These are phyloP conservation scores for Lentinula raphanica DNA, from an alignment of 768 basidiomycete species.

Conservation along the genomic window DNA sequence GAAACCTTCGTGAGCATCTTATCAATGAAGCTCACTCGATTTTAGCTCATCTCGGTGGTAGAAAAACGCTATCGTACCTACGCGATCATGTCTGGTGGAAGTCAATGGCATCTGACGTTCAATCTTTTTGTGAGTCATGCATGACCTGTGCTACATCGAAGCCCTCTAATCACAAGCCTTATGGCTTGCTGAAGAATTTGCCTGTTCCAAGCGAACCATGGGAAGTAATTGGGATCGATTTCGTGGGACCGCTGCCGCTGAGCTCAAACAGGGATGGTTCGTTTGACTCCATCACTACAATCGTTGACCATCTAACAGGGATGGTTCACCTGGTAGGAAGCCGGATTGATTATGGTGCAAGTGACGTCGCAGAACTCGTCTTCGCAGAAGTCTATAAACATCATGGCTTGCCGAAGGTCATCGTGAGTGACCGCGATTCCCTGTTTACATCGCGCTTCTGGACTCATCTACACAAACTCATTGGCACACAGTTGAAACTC, in stretches of 20 bases:
- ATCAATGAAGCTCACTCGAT: slow-evolving; percentile 30
- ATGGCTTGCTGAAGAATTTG: slow-evolving; percentile 1
- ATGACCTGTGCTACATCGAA: slow-evolving; percentile 8
- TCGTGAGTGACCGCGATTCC: slow-evolving; percentile 22
- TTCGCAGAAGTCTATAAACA: slow-evolving; percentile 23
- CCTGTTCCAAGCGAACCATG: slow-evolving; percentile 8
- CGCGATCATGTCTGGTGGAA: slow-evolving; percentile 13
- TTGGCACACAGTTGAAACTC: slow-evolving; percentile 10
- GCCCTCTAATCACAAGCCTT: slow-evolving; percentile 5
- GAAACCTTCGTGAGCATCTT: slow-evolving; percentile 16
- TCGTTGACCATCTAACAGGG: slow-evolving; percentile 15
- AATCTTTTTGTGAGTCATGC: slow-evolving; percentile 20
- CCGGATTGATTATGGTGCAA: slow-evolving; percentile 17
- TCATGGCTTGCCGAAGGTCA: slow-evolving; percentile 19
- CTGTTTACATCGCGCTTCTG: slow-evolving; percentile 25
- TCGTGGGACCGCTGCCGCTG: slow-evolving; percentile 15
- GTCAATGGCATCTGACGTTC: slow-evolving; percentile 18
- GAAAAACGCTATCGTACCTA: slow-evolving; percentile 24
- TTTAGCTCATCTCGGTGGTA: slow-evolving; percentile 24
- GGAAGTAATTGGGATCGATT: slow-evolving; percentile 15
- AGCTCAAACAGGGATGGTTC: slow-evolving; percentile 13
- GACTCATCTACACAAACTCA: slow-evolving; percentile 9
- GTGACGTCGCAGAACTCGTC: slow-evolving; percentile 24
- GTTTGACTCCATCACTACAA: no score
- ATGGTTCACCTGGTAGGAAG: slow-evolving; percentile 22